A percentile compares a stretch with the other conserved stretches of the same genome.
Conservation (phyloP, 768 basidiomycete species). For the Cystobasidium onofrii region DNA sequence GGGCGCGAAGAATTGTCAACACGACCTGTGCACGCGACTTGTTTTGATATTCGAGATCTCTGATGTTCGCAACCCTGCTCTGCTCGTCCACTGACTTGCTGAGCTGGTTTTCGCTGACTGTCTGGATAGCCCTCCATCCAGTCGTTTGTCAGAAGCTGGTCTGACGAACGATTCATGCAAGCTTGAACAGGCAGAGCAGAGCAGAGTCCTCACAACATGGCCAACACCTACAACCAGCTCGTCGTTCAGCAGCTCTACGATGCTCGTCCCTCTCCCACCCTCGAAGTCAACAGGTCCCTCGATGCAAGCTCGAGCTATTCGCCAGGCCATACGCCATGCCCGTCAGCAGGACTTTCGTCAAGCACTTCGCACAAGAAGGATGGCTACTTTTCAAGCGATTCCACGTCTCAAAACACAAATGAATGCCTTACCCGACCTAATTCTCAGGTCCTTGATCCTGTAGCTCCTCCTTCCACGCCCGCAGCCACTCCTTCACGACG, state of each 20-base stretch:
- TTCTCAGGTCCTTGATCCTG: background rate
- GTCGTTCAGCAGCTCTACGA: conserved; percentile 24
- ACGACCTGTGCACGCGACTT: conserved; percentile 4
- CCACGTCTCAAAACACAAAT: background rate
- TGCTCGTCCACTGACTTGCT: no score
- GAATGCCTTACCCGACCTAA: background rate
- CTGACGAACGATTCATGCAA: background rate
- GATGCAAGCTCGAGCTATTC: conserved; percentile 3
- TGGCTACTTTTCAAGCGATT: background rate
- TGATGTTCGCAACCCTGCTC: background rate
- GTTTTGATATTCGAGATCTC: background rate
- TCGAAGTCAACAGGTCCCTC: conserved; percentile 15
- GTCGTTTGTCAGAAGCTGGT: no score
- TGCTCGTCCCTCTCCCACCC: conserved; percentile 17
- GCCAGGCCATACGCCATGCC: conserved; percentile 11
- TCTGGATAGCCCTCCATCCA: background rate
- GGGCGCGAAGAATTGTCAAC: background rate
- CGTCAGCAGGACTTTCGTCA: background rate
- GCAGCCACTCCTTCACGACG: background rate
- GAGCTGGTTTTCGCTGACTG: background rate
- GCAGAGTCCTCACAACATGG: background rate
- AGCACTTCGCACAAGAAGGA: background rate
- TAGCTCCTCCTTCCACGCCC: background rate
- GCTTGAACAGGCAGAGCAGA: background rate
- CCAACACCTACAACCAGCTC: background rate